Evolutionary conservation across 2,329 filamentous ascomycete genomes (phyloP), one percentile per base, ranked within the genome.

Genomic region (Phoma herbarum): DNA sequence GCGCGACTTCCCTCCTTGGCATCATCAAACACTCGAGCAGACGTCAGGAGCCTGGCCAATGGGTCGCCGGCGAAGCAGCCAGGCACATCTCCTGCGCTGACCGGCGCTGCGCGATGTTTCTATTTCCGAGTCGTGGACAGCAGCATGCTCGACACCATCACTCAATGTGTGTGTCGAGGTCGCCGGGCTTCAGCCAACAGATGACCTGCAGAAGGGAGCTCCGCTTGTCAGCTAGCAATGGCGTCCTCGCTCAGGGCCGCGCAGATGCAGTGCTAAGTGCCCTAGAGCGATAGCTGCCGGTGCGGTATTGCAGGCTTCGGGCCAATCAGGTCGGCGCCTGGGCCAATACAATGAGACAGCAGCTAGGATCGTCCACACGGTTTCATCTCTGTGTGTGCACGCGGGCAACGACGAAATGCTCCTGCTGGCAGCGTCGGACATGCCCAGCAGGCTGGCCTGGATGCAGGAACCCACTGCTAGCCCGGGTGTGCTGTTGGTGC

Each of bases 241-340:
- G 55, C 37, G 49, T 18, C 48, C 48, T 43, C 42, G n/a, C 50
- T 18, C 29, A 45, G 35, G 56, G 56, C 50, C 29, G 45, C 49
- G 45, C 49, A 44, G n/a, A 41, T 59, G 48, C 50, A 59, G 49
- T 43, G 44, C 44, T 48, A 48, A 41, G 37, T 35, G 25, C 39
- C 10, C 52, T 56, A 50, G 22, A 31, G 46, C 22, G 52, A 45
- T 58, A 52, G 56, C 39, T 59, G 50, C 50, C 45, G 55, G 50
- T 52, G 45, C 41, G 37, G 45, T 46, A 42, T 31, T 26, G 45
- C 20, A 12, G 25, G 31, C 14, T 0, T 8, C 4, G 23, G 28
- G 50, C 56, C 56, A 59, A 59, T 59, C 29, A 46, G 45, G 12
- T 25, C 44, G 37, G 29, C 1, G 39, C 7, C 23, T 20, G 39